Evolutionary conservation across 2,329 filamentous ascomycete genomes (phyloP).

Genomic region (Biscogniauxia sp.): DNA sequence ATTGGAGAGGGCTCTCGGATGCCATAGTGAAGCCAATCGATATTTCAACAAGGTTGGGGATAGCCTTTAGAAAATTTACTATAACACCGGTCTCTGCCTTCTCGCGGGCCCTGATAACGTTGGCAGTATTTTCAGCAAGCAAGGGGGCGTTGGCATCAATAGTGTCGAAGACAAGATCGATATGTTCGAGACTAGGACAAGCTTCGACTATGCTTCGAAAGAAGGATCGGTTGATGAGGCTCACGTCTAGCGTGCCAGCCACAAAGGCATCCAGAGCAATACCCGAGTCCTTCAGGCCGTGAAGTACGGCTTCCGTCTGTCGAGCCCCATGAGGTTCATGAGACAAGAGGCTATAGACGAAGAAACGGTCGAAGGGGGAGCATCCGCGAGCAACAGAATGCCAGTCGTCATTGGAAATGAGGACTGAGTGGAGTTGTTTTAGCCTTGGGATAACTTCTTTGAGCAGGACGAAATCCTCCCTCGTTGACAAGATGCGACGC

Average conservation of each 20-base stretch:
- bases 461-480: conserved; percentile 6
- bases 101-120: not conserved
- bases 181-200: conserved; percentile 1
- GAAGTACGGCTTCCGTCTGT: not conserved
- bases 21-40: not conserved
- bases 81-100: not conserved
- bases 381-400: not conserved
- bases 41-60: conserved; percentile 1
- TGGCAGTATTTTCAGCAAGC: not conserved
- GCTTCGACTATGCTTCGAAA: not conserved
- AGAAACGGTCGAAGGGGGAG: conserved; percentile 6
- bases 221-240: not conserved
- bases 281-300: not conserved
- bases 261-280: not conserved
- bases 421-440: not conserved
- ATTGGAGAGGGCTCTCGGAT: not conserved
- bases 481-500: not conserved
- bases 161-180: conserved; percentile 2
- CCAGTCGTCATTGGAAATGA: not conserved
- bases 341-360: not conserved
- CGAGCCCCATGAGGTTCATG: not conserved
- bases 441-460: conserved; percentile 6
- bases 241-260: not conserved
- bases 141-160: not conserved
- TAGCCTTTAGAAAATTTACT: not conserved